Base-by-base conservation (phyloP, 2,329 filamentous ascomycete species). In the Aspergillus quadrilineatus region DNA sequence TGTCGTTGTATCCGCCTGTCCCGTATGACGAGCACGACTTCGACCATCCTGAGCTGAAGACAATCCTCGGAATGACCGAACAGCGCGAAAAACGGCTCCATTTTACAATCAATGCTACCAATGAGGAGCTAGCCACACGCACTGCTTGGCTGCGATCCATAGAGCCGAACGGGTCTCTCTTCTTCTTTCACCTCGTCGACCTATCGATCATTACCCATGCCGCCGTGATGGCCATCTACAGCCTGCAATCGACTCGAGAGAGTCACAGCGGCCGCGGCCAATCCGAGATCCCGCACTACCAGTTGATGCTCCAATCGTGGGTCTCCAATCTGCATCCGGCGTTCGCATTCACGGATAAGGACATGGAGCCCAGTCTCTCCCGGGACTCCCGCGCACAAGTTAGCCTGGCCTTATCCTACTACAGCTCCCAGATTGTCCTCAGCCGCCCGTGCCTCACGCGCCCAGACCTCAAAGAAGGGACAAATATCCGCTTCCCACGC, bases 11-110 rank as follows among this genome's bases (percentile, higher is more conserved):
- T 4, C 48, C 73, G 4, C 68, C 71, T 1, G 57, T 67, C 2
- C 69, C 67, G 6, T 63, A 69, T 46, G 65, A 67, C 36, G 71
- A 70, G 61, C 63, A 66, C 28, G 59, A 63, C 46, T 72, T 67
- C 44, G 57, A 63, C 29, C 61, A 61, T 14, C 50, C 59, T 4
- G 53, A 65, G 26, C 65, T 63, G 1, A 50, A 58, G 47, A 58
- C 59, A 10, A 26, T 50, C 7, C 48, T 50, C 6, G 9, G 12
- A 0, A 41, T 41, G 22, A 15, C 26, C 1, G 1, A 6, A 14
- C 12, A 28, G 6, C 48, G 48, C 1, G 48, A 50, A 29, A 36
- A 42, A 9, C 26, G n/a, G 1, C 36, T 50, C 6, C 12, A 29
- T 2, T 50, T 26, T 36, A 39, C 48, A 1, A 29, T 42, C 14